Base-by-base conservation (phyloP, 768 basidiomycete species). In the Phlebiopsis flavidoalba region DNA sequence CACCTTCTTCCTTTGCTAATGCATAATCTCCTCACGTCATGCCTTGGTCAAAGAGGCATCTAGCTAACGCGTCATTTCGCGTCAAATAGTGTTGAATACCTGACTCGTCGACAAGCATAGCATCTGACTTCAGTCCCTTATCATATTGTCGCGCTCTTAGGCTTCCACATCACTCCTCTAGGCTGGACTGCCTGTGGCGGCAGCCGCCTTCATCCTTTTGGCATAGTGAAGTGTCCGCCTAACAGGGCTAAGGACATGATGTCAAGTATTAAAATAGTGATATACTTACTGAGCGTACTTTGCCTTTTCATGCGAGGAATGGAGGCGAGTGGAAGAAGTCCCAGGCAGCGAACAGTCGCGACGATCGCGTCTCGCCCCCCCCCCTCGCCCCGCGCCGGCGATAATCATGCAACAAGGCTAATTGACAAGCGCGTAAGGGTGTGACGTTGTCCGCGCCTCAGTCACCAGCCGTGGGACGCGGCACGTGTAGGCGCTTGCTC, bases 211-310 rank as follows among this genome's bases (percentile, higher is more conserved):
- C n/a, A 69, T 64, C 31, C 79, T 64, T 80, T 80, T 0, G 91
- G 88, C 88, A 91, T 89, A 60, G 80, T 77, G 58, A 92, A 84
- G 77, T 91, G 93, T 68, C 83, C 89, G 40, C 85, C 90, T 93
- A 36, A 7, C 40, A 5, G 17, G 5, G 17, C 19, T 46, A 57
- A 43, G 35, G 46, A 47, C 19, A 33, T 53, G 24, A 43, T 45
- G 59, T 51, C 55, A 51, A 45, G 26, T 45, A 47, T 40, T 12
- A 33, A 0, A 33, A 55, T 19, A 19, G 22, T 45, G 19, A 58
- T 33, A 22, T 35, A 24, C 35, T 51, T 60, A 87, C 89, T 85
- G 50, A 92, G 77, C 0, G 89, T 91, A 72, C 86, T 86, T 72
- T 92, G 89, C 69, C 87, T 83, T 56, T 78, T 79, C 88, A 91